Conservation (phyloP, 2,329 filamentous ascomycete genomes). For the Calonectria honghensis region DNA sequence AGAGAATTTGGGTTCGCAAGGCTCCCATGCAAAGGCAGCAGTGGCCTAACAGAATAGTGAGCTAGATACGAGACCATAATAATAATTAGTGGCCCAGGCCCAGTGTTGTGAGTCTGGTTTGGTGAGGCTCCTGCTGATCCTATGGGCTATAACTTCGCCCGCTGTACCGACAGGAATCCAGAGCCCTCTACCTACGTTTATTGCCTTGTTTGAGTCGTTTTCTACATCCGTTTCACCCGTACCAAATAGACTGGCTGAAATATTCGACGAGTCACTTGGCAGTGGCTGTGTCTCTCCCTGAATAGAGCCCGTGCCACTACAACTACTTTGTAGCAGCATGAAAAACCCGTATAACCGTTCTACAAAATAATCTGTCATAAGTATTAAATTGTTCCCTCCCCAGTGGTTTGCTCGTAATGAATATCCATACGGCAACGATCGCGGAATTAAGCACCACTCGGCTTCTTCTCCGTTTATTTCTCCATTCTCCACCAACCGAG, state of each 20-base stretch:
- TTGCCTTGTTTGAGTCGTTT: neutral
- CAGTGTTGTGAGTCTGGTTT: neutral
- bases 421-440: neutral
- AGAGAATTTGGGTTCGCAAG: conserved; percentile 23
- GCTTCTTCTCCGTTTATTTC: neutral
- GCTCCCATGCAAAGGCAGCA: conserved; percentile 14
- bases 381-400: neutral
- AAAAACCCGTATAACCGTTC: neutral
- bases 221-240: neutral
- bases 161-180: neutral
- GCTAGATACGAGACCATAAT: conserved; percentile 25
- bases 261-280: neutral
- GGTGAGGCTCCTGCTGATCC: neutral
- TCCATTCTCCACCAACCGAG: neutral
- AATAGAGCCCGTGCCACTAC: neutral
- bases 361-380: neutral
- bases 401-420: neutral
- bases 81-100: conserved; percentile 23
- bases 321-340: neutral
- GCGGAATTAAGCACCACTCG: too few relatives aligned
- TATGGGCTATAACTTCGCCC: neutral
- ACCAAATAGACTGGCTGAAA: neutral
- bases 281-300: neutral
- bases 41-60: conserved; percentile 8
- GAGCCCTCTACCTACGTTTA: neutral